These are phyloP conservation scores for Pontederia crassipes DNA, from an alignment of 176 grass and related monocot species.

Conservation along the genomic window DNA sequence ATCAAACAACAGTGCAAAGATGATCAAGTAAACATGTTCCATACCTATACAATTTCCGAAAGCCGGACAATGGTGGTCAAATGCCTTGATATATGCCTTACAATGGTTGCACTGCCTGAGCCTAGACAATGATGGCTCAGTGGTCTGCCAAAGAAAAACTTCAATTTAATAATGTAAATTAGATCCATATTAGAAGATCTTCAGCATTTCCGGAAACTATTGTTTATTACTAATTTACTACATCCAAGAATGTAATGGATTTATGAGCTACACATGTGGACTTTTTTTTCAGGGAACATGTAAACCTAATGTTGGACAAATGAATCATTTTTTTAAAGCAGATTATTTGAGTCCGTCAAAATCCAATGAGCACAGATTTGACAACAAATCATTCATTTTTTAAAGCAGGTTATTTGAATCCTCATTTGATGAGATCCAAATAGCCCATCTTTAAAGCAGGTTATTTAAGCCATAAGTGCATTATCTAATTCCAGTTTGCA, in stretches of 20 bases:
- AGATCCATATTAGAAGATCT: background rate
- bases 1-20: slow-evolving; percentile 8
- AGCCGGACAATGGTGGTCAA: slow-evolving; percentile 89
- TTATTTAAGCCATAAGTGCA: no score
- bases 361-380: no score
- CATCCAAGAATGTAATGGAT: no score
- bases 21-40: background rate
- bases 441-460: no score
- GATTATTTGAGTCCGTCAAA: no score
- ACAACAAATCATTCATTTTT: no score
- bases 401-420: no score
- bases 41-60: slow-evolving; percentile 98
- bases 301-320: no score
- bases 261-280: no score
- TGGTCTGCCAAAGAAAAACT: slow-evolving; percentile 39
- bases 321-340: no score
- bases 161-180: slow-evolving; percentile 2
- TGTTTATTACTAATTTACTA: background rate
- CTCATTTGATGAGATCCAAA: no score
- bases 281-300: no score
- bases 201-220: background rate
- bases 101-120: slow-evolving; percentile 71
- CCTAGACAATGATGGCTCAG: slow-evolving; percentile 45
- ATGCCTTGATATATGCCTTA: slow-evolving; percentile 67
- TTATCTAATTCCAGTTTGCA: background rate